These are phyloP conservation scores for Podila horticola DNA, from an alignment of 192 early-diverging fungal species.

Conservation along the genomic window DNA sequence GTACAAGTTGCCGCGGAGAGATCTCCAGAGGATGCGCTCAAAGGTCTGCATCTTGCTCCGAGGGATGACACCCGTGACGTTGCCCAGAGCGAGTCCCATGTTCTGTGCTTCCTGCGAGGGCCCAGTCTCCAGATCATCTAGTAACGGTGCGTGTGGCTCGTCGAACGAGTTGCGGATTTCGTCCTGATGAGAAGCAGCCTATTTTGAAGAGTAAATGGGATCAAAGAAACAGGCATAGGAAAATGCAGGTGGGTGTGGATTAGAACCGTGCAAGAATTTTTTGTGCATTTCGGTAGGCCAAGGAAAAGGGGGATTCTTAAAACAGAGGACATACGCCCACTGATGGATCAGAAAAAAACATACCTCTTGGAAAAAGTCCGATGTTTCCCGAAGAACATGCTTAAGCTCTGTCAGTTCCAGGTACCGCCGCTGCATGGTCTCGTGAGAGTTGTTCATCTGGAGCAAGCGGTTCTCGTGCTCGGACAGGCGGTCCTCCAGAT, in stretches of 20 bases:
- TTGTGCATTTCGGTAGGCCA: no score
- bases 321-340: no score
- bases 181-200: conserved; percentile 57
- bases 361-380: conserved; percentile 84
- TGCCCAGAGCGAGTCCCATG: conserved; percentile 74
- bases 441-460: conserved; percentile 89
- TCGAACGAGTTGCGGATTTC: conserved; percentile 60
- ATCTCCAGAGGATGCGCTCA: conserved; percentile 96
- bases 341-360: no score
- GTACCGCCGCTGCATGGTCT: conserved; percentile 87
- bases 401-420: conserved; percentile 91
- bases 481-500: conserved; percentile 82
- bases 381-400: conserved; percentile 90
- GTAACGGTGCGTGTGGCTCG: conserved; percentile 63
- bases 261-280: no score
- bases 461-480: conserved; percentile 86
- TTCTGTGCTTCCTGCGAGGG: conserved; percentile 22
- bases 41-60: conserved; percentile 86
- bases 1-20: conserved; percentile 96
- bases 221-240: no score
- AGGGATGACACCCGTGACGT: conserved; percentile 95
- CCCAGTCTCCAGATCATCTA: conserved; percentile 67
- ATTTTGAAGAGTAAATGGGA: background rate
- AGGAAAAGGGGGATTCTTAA: no score
- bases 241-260: no score